These are phyloP conservation scores for Taphrina betulina DNA, from an alignment of 1,139 yeast genomes.

Conservation along the genomic window DNA sequence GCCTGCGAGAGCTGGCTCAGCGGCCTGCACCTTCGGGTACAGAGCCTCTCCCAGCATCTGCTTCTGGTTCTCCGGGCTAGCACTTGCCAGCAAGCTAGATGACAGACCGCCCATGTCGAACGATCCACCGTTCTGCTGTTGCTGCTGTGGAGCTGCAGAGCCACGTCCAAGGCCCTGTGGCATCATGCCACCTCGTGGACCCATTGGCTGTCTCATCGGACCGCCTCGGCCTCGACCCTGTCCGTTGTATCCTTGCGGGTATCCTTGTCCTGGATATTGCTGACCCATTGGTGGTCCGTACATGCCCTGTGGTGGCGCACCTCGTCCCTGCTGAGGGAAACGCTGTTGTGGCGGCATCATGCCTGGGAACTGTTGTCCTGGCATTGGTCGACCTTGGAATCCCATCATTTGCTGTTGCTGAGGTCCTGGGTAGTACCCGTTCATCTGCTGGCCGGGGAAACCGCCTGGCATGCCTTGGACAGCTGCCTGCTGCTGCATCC, in stretches of 20 bases:
- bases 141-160: constrained; percentile 41
- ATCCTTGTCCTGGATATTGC: constrained; percentile 46
- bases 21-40: constrained; percentile 88
- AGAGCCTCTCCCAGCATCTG: constrained; percentile 96
- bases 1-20: constrained; percentile 96
- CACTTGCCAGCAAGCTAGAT: constrained; percentile 42
- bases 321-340: constrained; percentile 27
- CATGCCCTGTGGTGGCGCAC: constrained; percentile 34
- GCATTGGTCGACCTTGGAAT: constrained; percentile 53
- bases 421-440: constrained; percentile 43
- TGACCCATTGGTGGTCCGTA: constrained; percentile 66
- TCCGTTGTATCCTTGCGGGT: constrained; percentile 32
- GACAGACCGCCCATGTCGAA: constrained; percentile 31
- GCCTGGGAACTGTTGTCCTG: constrained; percentile 85
- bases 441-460: constrained; percentile 64
- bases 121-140: constrained; percentile 79
- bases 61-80: constrained; percentile 81
- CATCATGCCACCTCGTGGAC: constrained; percentile 50
- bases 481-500: constrained; percentile 83
- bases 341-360: constrained; percentile 60
- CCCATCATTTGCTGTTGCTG: constrained; percentile 82
- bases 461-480: constrained; percentile 89
- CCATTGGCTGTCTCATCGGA: constrained; percentile 28
- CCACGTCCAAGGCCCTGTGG: constrained; percentile 30
- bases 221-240: constrained; percentile 31